Percentiles rank a stretch among this genome's conserved stretches.
phyloP scores from a whole-genome alignment of 2,329 filamentous ascomycete species.

The Fonsecaea multimorphosa region DNA sequence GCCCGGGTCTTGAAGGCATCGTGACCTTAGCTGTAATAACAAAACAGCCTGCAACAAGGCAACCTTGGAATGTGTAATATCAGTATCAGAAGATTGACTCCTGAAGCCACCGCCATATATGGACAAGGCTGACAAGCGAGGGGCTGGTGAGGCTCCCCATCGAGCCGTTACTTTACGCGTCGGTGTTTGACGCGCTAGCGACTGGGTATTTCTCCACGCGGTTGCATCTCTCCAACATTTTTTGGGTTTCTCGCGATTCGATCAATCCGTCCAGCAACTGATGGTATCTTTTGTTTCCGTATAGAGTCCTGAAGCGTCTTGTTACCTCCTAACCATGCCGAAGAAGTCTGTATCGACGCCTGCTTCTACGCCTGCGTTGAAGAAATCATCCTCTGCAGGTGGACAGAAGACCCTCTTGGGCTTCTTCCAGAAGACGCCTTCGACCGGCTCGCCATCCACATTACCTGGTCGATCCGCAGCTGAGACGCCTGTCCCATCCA shows the following conservation, averaged over 20 bases:
- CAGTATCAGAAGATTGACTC: not conserved
- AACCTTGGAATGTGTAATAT: not conserved
- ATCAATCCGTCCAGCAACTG: slow-evolving; percentile 1
- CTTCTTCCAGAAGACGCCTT: slow-evolving; percentile 71
- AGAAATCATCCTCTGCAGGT: slow-evolving; percentile 53
- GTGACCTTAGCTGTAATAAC: not conserved
- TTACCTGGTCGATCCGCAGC: slow-evolving; percentile 18
- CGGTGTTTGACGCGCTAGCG: slow-evolving; percentile 4
- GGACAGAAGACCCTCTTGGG: slow-evolving; percentile 76
- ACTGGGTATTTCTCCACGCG: slow-evolving; percentile 1
- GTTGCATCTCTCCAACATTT: not conserved
- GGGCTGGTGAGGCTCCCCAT: not conserved
- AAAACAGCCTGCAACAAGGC: not conserved
- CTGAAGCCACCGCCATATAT: not conserved
- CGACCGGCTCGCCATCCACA: slow-evolving; percentile 26
- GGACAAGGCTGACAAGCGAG: slow-evolving; percentile 7
- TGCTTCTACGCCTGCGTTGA: slow-evolving; percentile 46
- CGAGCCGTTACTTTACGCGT: slow-evolving; percentile 9
- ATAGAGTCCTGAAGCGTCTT: not conserved
- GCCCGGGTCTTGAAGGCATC: not conserved
- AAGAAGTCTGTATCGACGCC: slow-evolving; percentile 44
- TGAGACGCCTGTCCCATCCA: slow-evolving; percentile 42
- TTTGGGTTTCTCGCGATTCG: not conserved
- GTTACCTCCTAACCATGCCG: slow-evolving; percentile 45
- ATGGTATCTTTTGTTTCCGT: not conserved